phyloP scores from a whole-genome alignment of 139 green algal genomes.

The Pycnococcus provasolii region DNA sequence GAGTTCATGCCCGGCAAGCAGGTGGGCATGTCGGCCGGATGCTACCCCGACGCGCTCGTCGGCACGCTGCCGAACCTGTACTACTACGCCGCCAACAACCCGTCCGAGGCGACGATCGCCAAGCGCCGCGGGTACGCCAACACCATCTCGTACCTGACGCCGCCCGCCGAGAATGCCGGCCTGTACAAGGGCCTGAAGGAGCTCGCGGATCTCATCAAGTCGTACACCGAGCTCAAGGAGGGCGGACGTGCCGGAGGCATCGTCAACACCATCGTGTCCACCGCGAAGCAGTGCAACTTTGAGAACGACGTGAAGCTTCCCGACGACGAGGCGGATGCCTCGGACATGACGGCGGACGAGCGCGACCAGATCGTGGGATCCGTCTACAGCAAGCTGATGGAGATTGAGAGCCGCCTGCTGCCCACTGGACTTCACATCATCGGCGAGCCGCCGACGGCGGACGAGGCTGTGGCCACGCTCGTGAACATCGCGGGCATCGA shows the following conservation, averaged over 20 bases:
- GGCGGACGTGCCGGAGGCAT: constrained; percentile 70
- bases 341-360: constrained; percentile 59
- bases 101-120: constrained; percentile 94
- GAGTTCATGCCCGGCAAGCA: constrained; percentile 99
- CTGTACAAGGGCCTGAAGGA: constrained; percentile 85
- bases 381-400: constrained; percentile 78
- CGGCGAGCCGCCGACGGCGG: constrained; percentile 72
- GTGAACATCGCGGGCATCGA: constrained; percentile 98
- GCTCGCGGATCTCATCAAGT: constrained; percentile 90
- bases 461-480: constrained; percentile 91
- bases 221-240: constrained; percentile 87
- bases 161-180: constrained; percentile 94
- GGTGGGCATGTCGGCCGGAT: constrained; percentile 90
- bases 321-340: constrained; percentile 45
- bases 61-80: constrained; percentile 96
- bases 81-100: constrained; percentile 99
- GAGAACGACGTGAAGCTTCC: constrained; percentile 89
- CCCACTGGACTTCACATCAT: constrained; percentile 96
- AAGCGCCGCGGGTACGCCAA: constrained; percentile 98
- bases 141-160: constrained; percentile 99
- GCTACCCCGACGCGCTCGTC: constrained; percentile 97
- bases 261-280: constrained; percentile 91
- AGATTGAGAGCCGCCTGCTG: constrained; percentile 96
- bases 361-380: constrained; percentile 43
- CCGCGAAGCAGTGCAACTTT: constrained; percentile 89